These are phyloP conservation scores for Coccomyxa sp. DNA, from an alignment of 139 green algal genomes.

Conservation along the genomic window DNA sequence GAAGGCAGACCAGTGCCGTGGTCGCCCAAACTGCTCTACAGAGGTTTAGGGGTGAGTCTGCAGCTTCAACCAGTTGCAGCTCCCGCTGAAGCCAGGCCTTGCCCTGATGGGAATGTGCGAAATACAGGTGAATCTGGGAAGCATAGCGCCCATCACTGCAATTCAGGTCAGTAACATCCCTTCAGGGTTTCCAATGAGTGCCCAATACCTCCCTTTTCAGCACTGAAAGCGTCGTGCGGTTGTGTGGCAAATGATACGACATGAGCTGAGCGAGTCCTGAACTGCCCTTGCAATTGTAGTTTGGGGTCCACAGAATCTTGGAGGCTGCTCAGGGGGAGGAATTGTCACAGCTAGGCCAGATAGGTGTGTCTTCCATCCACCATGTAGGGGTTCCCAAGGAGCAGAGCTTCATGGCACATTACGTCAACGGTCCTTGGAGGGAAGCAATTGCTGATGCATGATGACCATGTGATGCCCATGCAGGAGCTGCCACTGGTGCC, in stretches of 20 bases:
- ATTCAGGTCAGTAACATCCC: slow-evolving; percentile 67
- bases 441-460: not conserved
- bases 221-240: not conserved
- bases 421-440: not conserved
- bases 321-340: not conserved
- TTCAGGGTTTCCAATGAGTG: too few relatives aligned
- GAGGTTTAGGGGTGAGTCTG: slow-evolving; percentile 62
- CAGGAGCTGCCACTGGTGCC: slow-evolving; percentile 45
- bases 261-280: too few relatives aligned
- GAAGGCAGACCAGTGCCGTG: slow-evolving; percentile 67
- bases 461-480: not conserved
- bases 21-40: slow-evolving; percentile 61
- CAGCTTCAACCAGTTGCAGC: not conserved
- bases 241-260: too few relatives aligned
- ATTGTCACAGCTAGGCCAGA: not conserved
- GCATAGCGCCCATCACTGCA: slow-evolving; percentile 88
- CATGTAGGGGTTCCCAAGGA: slow-evolving; percentile 4
- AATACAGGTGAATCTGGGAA: slow-evolving; percentile 71
- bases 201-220: not conserved
- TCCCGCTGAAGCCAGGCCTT: not conserved
- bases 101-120: too few relatives aligned
- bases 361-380: not conserved
- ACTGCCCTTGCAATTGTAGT: too few relatives aligned
- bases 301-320: not conserved
- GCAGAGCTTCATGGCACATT: slow-evolving; percentile 4